Percentiles rank a stretch among this genome's conserved stretches.
Evolutionary conservation across 305 asterid genomes (phyloP).

Genomic region (Plantago lanceolata): DNA sequence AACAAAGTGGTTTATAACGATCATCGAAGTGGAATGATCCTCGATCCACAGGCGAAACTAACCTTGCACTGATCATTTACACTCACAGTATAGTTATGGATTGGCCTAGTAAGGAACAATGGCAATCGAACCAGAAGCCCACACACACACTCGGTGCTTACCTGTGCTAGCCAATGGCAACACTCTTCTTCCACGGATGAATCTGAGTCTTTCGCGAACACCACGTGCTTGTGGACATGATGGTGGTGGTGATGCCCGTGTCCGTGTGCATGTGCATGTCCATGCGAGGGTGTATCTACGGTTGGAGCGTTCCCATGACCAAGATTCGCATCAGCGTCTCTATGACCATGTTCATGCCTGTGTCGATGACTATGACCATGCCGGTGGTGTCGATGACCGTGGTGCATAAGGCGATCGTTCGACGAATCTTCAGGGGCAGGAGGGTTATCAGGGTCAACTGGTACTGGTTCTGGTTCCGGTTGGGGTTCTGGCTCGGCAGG

Average conservation of each 20-base stretch:
- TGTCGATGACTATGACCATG: constrained; percentile 8
- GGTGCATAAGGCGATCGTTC: constrained; percentile 5
- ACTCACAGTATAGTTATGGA: constrained; percentile 44
- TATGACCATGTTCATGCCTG: not conserved
- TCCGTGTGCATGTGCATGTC: not conserved
- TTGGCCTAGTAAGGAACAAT: constrained; percentile 44
- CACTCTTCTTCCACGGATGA: constrained; percentile 35
- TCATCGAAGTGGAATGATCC: constrained; percentile 22
- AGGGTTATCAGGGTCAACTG: not conserved
- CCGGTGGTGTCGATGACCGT: not conserved
- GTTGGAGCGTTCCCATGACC: too few species aligned
- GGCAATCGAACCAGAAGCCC: constrained; percentile 45
- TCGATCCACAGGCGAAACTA: constrained; percentile 41
- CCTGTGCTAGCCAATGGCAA: constrained; percentile 45
- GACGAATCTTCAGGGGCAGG: constrained; percentile 8
- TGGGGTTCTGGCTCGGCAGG: constrained; percentile 22
- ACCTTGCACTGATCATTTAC: constrained; percentile 35
- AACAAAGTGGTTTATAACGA: not conserved
- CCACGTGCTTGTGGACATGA: not conserved
- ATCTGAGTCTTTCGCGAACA: not conserved
- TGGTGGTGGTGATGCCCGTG: constrained; percentile 5
- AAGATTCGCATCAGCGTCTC: too few species aligned
- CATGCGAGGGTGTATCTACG: too few species aligned
- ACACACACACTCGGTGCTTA: constrained; percentile 49
- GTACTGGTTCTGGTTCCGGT: not conserved